Percentiles rank a stretch among this genome's conserved stretches.
phyloP scores from a whole-genome alignment of 441 rosid species.

The Populus trichocarpa region DNA sequence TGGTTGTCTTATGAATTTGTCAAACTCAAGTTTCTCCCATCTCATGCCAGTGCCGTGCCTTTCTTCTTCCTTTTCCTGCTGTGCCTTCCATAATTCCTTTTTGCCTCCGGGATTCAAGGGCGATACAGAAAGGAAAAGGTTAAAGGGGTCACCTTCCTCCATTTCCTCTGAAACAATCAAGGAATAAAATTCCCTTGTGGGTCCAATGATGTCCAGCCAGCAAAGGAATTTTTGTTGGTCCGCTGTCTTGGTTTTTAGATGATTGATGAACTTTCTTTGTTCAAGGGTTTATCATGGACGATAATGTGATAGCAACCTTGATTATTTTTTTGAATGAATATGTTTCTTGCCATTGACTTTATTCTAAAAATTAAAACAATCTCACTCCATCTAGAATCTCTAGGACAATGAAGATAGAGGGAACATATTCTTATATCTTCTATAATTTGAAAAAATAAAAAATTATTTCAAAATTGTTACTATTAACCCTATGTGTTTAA shows the following conservation, averaged over 20 bases:
- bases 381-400: too few relatives aligned
- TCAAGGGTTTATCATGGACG: not conserved
- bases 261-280: not conserved
- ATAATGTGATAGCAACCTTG: too few relatives aligned
- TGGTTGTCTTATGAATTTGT: not conserved
- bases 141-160: not conserved
- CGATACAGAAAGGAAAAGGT: not conserved
- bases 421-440: too few relatives aligned
- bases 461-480: too few relatives aligned
- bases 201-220: not conserved
- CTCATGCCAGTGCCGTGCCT: not conserved
- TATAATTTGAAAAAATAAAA: too few relatives aligned
- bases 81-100: not conserved
- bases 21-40: not conserved
- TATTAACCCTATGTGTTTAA: too few relatives aligned
- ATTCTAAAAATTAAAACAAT: too few relatives aligned
- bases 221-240: not conserved
- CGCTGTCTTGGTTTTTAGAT: not conserved
- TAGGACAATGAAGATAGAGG: too few relatives aligned
- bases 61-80: not conserved
- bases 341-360: too few relatives aligned
- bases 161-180: slow-evolving; percentile 12
- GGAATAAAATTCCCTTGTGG: slow-evolving; percentile 8
- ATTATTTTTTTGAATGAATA: too few relatives aligned
- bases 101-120: slow-evolving; percentile 7